Evolutionary conservation across 352 stramenopile species (phyloP).

Genomic region (Peronospora belbahrii): DNA sequence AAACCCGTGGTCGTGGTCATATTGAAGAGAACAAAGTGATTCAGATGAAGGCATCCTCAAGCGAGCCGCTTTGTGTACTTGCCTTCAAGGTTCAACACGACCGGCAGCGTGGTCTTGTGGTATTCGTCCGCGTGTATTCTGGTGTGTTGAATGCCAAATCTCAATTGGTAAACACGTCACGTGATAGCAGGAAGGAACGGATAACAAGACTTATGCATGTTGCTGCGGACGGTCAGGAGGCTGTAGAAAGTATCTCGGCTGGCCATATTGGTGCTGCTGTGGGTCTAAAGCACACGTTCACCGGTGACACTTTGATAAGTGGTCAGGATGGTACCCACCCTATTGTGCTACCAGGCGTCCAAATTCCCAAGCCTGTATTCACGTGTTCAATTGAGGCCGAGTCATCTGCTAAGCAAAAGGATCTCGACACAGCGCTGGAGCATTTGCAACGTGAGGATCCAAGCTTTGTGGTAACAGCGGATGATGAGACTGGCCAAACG

Average conservation of each 20-base stretch:
- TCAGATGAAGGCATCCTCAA: conserved; percentile 26
- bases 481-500: conserved; percentile 96
- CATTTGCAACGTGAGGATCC: conserved; percentile 90
- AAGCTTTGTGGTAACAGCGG: conserved; percentile 92
- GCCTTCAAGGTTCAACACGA: conserved; percentile 81
- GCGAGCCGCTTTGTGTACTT: conserved; percentile 48
- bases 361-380: conserved; percentile 82
- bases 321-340: conserved; percentile 41
- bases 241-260: conserved; percentile 76
- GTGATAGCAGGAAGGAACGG: conserved; percentile 43
- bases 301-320: conserved; percentile 90
- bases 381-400: conserved; percentile 88
- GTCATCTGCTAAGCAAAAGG: conserved; percentile 75
- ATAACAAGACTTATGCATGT: conserved; percentile 84
- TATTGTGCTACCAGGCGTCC: conserved; percentile 50
- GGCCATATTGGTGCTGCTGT: conserved; percentile 90
- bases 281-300: conserved; percentile 88
- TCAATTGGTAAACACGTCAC: conserved; percentile 69
- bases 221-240: conserved; percentile 82
- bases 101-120: conserved; percentile 60
- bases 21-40: conserved; percentile 18
- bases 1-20: conserved; percentile 11
- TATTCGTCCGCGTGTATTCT: conserved; percentile 93
- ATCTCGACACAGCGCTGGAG: conserved; percentile 78
- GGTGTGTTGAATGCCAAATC: conserved; percentile 80